These are phyloP conservation scores for Rhizopus sp. DNA, from an alignment of 371 early-diverging fungal genomes.

Conservation along the genomic window DNA sequence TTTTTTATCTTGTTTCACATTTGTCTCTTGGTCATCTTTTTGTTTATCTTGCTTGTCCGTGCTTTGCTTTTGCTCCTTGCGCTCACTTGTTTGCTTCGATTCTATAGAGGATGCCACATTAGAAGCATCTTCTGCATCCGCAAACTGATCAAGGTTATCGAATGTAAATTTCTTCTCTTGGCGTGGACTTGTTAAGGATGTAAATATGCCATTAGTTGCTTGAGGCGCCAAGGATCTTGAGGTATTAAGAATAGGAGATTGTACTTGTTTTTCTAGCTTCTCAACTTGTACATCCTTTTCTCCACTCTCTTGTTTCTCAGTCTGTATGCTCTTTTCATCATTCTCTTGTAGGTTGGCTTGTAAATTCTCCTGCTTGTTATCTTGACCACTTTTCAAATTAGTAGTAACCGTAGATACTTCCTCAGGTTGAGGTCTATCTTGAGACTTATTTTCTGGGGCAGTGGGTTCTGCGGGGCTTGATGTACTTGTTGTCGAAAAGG, in stretches of 20 bases:
- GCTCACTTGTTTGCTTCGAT: too few relatives aligned
- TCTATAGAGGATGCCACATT: too few relatives aligned
- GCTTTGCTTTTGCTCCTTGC: too few relatives aligned
- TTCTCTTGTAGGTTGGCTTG: neutral
- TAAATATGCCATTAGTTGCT: neutral
- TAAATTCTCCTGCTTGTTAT: too few relatives aligned
- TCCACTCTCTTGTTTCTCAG: neutral
- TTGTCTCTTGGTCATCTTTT: too few relatives aligned
- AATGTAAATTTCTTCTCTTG: neutral
- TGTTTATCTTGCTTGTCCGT: too few relatives aligned
- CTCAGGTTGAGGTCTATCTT: neutral
- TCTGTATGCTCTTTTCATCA: neutral
- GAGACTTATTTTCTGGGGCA: neutral
- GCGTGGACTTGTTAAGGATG: neutral
- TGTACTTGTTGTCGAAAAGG: conserved; percentile 2
- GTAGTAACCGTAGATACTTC: neutral
- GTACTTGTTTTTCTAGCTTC: neutral
- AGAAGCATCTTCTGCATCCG: conserved; percentile 7
- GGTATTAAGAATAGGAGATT: neutral
- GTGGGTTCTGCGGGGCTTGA: neutral
- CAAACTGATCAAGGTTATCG: conserved; percentile 8
- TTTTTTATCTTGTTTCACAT: too few relatives aligned
- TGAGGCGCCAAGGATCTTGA: neutral
- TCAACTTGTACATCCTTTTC: neutral
- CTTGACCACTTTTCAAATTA: too few relatives aligned